Conservation (phyloP, 1,284 basidiomycete species). For the Uromyces viciae-fabae region DNA sequence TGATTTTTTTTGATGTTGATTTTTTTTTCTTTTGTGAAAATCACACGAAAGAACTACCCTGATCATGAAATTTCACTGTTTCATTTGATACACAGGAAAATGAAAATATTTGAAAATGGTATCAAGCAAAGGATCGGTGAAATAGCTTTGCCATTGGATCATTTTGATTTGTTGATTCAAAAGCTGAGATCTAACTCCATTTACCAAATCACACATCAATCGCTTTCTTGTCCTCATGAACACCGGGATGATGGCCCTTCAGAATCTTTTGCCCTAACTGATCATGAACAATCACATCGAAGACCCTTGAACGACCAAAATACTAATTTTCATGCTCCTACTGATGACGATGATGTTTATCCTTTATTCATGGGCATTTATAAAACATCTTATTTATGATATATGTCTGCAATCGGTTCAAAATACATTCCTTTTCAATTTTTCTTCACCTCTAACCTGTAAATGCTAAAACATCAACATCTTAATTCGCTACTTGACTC, state of each 20-base stretch:
- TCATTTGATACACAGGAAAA: neutral
- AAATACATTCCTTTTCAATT: neutral
- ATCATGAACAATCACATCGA: neutral
- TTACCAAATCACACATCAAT: neutral
- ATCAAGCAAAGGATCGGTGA: constrained; percentile 14
- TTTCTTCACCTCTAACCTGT: neutral
- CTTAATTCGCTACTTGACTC: too few relatives aligned
- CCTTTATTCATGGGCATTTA: constrained; percentile 25
- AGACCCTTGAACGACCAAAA: neutral
- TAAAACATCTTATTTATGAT: constrained; percentile 2
- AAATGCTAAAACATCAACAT: neutral
- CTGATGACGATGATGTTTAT: constrained; percentile 10
- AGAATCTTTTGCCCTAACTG: neutral
- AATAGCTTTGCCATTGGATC: neutral
- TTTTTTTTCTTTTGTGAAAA: neutral
- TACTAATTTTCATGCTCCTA: too few relatives aligned
- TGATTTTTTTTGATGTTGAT: neutral
- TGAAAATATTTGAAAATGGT: constrained; percentile 4
- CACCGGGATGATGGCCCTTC: neutral
- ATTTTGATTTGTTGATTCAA: neutral
- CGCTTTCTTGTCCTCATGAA: neutral
- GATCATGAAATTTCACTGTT: neutral
- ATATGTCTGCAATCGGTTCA: neutral
- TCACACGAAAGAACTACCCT: neutral
- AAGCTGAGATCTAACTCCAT: constrained; percentile 4